Base-by-base conservation (phyloP, 345 rosid species). In the Populus simonii region DNA sequence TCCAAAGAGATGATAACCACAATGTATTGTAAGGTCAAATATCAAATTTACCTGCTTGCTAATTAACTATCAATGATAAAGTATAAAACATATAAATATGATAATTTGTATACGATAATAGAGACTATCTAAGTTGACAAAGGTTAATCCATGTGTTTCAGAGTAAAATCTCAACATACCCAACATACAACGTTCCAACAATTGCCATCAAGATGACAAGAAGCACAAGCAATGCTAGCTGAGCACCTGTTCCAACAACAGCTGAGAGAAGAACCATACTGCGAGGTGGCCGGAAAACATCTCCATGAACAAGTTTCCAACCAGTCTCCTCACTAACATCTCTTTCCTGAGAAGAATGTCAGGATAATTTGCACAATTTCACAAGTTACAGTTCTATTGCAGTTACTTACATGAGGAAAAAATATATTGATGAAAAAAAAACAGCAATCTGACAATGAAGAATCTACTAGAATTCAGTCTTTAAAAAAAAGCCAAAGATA, bases 271-370 rank as follows among this genome's bases (percentile, higher is more conserved):
- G 59, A 80, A 88, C 94, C 81, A 90, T 79, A 86, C 80, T 82
- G 72, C 80, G 86, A 71, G 96, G 92, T 66, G 91, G 90, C 68
- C 98, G 88, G 86, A 94, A 94, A 81, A 94, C 98, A 91, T 94
- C 98, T 1, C 98, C 98, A 75, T 94, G 98, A 75, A 94, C 98
- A 84, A 94, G 96, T 85, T 94, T 94, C 98, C 98, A 94, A 70
- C 98, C 98, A 79, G 98, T 91, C 84, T 94, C 98, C 86, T 94
- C 98, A 79, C 92, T 92, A 74, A 91, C 98, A 87, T 94, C 98
- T 76, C 98, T 91, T 88, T 94, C 98, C 98, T 94, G 89, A 13
- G 35, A 47, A 73, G 67, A 70, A 68, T 71, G 43, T 38, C 16
- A 16, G 66, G 75, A 66, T 67, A 25, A 22, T 75, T 25, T 77